Percentiles rank a stretch among this genome's conserved stretches.
These are phyloP conservation scores for Tricholoma saponaceum DNA, from an alignment of 768 basidiomycete species.

Conservation along the genomic window DNA sequence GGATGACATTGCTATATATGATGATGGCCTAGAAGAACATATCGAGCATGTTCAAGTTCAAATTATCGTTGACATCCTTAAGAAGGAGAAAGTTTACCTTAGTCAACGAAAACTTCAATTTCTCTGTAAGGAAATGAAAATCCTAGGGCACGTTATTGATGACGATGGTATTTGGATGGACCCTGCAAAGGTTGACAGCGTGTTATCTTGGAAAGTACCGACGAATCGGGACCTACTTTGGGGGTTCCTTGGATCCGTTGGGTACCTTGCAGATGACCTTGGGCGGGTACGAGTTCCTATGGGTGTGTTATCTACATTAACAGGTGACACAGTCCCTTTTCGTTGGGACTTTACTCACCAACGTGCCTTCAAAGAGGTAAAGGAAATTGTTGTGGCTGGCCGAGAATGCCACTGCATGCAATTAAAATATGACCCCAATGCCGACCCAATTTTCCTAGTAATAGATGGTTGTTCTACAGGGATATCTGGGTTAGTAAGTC, in stretches of 20 bases:
- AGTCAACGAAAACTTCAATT: slow-evolving; percentile 21
- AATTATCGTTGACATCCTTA: slow-evolving; percentile 22
- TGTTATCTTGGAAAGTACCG: slow-evolving; percentile 24
- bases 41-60: slow-evolving; percentile 12
- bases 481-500: slow-evolving; percentile 5
- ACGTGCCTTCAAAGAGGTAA: slow-evolving; percentile 31
- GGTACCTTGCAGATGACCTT: slow-evolving; percentile 9
- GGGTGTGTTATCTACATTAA: slow-evolving; percentile 19
- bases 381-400: slow-evolving; percentile 14
- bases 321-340: slow-evolving; percentile 16
- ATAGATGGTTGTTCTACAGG: slow-evolving; percentile 24
- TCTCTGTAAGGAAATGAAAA: slow-evolving; percentile 10
- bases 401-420: slow-evolving; percentile 16
- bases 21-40: slow-evolving; percentile 16
- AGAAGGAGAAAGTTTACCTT: slow-evolving; percentile 23
- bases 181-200: slow-evolving; percentile 31
- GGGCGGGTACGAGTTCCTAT: slow-evolving; percentile 24
- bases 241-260: slow-evolving; percentile 27
- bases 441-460: slow-evolving; percentile 23
- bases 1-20: slow-evolving; percentile 33
- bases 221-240: slow-evolving; percentile 22
- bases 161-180: slow-evolving; percentile 34
- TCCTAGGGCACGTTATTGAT: slow-evolving; percentile 25
- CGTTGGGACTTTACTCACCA: slow-evolving; percentile 19
- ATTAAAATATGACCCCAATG: slow-evolving; percentile 15